Percentiles rank a stretch among this genome's conserved stretches.
Conservation (phyloP, 176 grass and related monocot genomes). For the Eleusine indica region DNA sequence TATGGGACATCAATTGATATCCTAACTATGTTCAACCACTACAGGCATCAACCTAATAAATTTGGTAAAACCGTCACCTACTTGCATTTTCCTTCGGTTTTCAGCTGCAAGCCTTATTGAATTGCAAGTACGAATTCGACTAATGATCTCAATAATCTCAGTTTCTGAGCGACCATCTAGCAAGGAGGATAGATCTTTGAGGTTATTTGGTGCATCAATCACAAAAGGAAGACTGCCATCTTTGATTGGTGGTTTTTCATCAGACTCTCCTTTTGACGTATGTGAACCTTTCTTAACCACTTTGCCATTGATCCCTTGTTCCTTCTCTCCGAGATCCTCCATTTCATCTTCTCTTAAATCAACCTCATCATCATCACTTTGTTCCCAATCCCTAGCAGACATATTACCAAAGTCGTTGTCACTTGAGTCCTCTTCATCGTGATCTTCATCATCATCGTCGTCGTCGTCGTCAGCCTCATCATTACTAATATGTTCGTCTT, state of each 20-base stretch:
- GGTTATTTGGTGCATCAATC: conserved; percentile 79
- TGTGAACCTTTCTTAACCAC: conserved; percentile 29
- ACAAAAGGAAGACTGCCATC: conserved; percentile 72
- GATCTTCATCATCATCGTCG: conserved; percentile 33
- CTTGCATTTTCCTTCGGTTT: conserved; percentile 96
- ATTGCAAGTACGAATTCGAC: conserved; percentile 83
- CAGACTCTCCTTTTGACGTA: conserved; percentile 49
- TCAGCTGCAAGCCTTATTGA: conserved; percentile 86
- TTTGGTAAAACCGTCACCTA: conserved; percentile 39
- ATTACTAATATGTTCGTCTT: conserved; percentile 45
- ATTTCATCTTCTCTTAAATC: conserved; percentile 62
- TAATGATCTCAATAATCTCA: conserved; percentile 86
- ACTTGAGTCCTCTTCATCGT: conserved; percentile 50
- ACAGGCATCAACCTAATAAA: background rate
- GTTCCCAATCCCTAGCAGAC: conserved; percentile 71
- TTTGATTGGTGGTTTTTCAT: conserved; percentile 36
- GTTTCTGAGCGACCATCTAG: conserved; percentile 76
- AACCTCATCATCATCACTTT: conserved; percentile 70
- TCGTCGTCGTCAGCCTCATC: conserved; percentile 29
- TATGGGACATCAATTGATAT: background rate
- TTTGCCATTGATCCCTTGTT: conserved; percentile 43
- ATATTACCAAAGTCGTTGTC: conserved; percentile 67
- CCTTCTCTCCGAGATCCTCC: conserved; percentile 52
- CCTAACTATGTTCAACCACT: background rate
- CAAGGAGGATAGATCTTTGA: conserved; percentile 71